These are phyloP conservation scores for Crithidia brevicula DNA, from an alignment of 208 protist genomes.

Conservation along the genomic window DNA sequence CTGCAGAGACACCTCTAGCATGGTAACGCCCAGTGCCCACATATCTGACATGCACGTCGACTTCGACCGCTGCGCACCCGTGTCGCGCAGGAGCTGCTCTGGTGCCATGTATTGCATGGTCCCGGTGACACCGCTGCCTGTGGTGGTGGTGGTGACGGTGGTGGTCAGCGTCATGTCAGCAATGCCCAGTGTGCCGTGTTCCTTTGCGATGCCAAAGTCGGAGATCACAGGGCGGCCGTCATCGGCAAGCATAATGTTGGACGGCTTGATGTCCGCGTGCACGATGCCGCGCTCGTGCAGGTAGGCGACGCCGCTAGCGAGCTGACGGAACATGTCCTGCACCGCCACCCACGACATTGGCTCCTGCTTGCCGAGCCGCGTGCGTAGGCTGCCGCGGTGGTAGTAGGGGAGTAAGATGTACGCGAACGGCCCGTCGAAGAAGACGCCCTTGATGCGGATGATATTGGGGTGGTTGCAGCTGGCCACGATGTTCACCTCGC, in stretches of 20 bases:
- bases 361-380: slow-evolving; percentile 42
- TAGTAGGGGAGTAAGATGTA: slow-evolving; percentile 74
- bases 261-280: slow-evolving; percentile 79
- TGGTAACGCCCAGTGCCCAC: slow-evolving; percentile 64
- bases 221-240: slow-evolving; percentile 71
- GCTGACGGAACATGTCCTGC: slow-evolving; percentile 73
- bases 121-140: slow-evolving; percentile 23
- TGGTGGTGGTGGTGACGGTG: slow-evolving; percentile 34
- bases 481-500: slow-evolving; percentile 66
- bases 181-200: slow-evolving; percentile 38
- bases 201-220: slow-evolving; percentile 86
- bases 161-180: slow-evolving; percentile 49
- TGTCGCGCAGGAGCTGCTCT: slow-evolving; percentile 46
- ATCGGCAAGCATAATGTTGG: slow-evolving; percentile 71
- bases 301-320: slow-evolving; percentile 67
- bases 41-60: slow-evolving; percentile 57
- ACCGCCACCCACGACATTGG: slow-evolving; percentile 45
- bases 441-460: slow-evolving; percentile 72
- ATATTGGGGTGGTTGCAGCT: slow-evolving; percentile 69
- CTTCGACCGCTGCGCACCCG: slow-evolving; percentile 18
- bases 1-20: slow-evolving; percentile 52
- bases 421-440: slow-evolving; percentile 75
- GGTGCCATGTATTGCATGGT: slow-evolving; percentile 71
- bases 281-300: slow-evolving; percentile 80
- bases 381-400: slow-evolving; percentile 49